These are phyloP conservation scores for Colletotrichum caudatum DNA, from an alignment of 2,329 filamentous ascomycete genomes.

Conservation along the genomic window DNA sequence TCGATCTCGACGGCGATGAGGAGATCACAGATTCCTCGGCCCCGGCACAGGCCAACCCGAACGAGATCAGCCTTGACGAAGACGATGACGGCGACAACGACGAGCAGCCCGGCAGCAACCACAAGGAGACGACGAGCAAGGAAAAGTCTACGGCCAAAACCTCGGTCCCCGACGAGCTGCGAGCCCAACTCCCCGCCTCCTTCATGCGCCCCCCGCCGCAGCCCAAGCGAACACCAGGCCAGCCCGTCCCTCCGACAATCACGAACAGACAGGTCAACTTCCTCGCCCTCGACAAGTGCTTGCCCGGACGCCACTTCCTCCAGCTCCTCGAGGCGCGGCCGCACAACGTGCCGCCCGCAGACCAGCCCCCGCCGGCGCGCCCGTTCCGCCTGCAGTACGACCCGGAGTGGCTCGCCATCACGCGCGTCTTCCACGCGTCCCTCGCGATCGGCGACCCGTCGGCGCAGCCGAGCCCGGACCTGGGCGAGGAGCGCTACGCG, in stretches of 20 bases:
- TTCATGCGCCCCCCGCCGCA: slow-evolving; percentile 65
- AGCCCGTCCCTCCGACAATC: slow-evolving; percentile 78
- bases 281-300: slow-evolving; percentile 91
- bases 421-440: slow-evolving; percentile 78
- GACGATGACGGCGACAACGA: slow-evolving; percentile 62
- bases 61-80: slow-evolving; percentile 78
- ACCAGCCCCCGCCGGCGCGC: slow-evolving; percentile 46
- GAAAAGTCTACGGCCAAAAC: slow-evolving; percentile 34
- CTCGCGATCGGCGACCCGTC: slow-evolving; percentile 72
- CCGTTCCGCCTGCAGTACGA: slow-evolving; percentile 82
- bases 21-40: slow-evolving; percentile 10
- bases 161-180: slow-evolving; percentile 71
- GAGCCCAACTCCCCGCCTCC: slow-evolving; percentile 80
- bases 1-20: slow-evolving; percentile 41
- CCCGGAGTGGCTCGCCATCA: slow-evolving; percentile 95
- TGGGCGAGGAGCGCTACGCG: slow-evolving; percentile 76
- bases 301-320: slow-evolving; percentile 82
- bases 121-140: slow-evolving; percentile 36
- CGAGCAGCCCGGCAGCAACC: slow-evolving; percentile 44
- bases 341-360: slow-evolving; percentile 33
- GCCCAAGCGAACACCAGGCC: slow-evolving; percentile 60
- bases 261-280: slow-evolving; percentile 85
- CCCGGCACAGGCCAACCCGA: slow-evolving; percentile 61
- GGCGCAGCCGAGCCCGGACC: slow-evolving; percentile 66
- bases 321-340: slow-evolving; percentile 77